Percentiles rank a stretch among this genome's conserved stretches.
phyloP scores from a whole-genome alignment of 2,329 filamentous ascomycete species.

The Neofusicoccum ribis region DNA sequence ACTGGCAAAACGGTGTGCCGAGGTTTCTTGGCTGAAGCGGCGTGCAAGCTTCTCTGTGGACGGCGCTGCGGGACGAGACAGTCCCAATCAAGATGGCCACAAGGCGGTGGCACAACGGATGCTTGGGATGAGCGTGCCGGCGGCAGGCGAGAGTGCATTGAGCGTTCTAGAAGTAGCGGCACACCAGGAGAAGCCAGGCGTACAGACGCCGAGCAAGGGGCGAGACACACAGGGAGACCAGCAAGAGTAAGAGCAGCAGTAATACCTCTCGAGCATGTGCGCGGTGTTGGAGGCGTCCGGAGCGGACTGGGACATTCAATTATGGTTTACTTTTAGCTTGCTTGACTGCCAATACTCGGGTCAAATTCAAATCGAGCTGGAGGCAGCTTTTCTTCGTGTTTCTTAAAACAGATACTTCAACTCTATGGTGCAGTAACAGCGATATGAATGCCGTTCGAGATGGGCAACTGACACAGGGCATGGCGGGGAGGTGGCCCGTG shows the following conservation, averaged over 20 bases:
- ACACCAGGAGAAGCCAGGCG: slow-evolving; percentile 43
- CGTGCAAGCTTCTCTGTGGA: slow-evolving; percentile 7
- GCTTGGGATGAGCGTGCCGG: slow-evolving; percentile 40
- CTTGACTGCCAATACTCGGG: not conserved
- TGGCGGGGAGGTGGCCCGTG: slow-evolving; percentile 1
- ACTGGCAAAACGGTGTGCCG: slow-evolving; percentile 72
- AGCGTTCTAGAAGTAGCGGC: slow-evolving; percentile 42
- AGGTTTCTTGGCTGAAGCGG: slow-evolving; percentile 66
- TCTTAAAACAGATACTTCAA: not conserved
- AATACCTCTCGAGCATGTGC: not conserved
- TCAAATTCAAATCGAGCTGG: not conserved
- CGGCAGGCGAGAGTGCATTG: slow-evolving; percentile 37
- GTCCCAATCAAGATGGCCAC: slow-evolving; percentile 31
- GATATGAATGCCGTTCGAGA: not conserved
- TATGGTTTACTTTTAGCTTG: not conserved
- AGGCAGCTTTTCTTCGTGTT: not conserved
- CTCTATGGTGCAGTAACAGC: not conserved
- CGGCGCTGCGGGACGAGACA: slow-evolving; percentile 2
- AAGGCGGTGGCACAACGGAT: slow-evolving; percentile 40
- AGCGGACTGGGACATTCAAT: not conserved
- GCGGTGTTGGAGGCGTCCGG: slow-evolving; percentile 10
- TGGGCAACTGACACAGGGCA: too few relatives aligned
- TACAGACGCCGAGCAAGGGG: slow-evolving; percentile 39
- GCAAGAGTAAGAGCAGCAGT: not conserved
- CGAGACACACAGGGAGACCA: not conserved